Evolutionary conservation across 1,139 yeast genomes (phyloP).

Genomic region (Geotrichum klebahnii): DNA sequence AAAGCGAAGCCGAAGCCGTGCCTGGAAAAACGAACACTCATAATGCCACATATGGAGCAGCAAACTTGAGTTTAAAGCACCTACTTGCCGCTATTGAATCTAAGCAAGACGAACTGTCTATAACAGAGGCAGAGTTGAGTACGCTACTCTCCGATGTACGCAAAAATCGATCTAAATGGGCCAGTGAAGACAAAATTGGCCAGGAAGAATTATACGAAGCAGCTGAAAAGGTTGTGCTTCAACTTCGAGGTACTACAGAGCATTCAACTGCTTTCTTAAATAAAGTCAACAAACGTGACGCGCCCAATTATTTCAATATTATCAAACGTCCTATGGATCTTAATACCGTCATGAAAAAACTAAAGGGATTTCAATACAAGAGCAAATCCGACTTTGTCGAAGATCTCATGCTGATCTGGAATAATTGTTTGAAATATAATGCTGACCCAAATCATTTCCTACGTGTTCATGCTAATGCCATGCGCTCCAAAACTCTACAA

Average conservation of each 20-base stretch:
- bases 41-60: slow-evolving; percentile 67
- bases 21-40: slow-evolving; percentile 25
- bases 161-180: slow-evolving; percentile 96
- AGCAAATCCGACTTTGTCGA: slow-evolving; percentile 87
- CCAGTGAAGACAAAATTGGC: slow-evolving; percentile 86
- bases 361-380: slow-evolving; percentile 73
- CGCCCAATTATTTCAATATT: slow-evolving; percentile 88
- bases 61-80: slow-evolving; percentile 76
- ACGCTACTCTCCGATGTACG: slow-evolving; percentile 87
- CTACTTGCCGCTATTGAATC: slow-evolving; percentile 72
- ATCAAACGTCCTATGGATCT: slow-evolving; percentile 96
- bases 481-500: slow-evolving; percentile 82
- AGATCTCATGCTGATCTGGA: slow-evolving; percentile 92
- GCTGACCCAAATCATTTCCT: slow-evolving; percentile 92
- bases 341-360: slow-evolving; percentile 86
- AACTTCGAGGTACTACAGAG: slow-evolving; percentile 86
- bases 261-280: slow-evolving; percentile 95
- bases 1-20: slow-evolving; percentile 47
- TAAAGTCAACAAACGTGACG: slow-evolving; percentile 93
- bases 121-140: slow-evolving; percentile 82
- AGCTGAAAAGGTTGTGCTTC: slow-evolving; percentile 89
- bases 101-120: slow-evolving; percentile 64
- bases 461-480: slow-evolving; percentile 88
- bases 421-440: slow-evolving; percentile 85
- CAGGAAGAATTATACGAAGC: slow-evolving; percentile 97